Conservation (phyloP, 1,284 basidiomycete species). For the Cryptococcus maquisensis region DNA sequence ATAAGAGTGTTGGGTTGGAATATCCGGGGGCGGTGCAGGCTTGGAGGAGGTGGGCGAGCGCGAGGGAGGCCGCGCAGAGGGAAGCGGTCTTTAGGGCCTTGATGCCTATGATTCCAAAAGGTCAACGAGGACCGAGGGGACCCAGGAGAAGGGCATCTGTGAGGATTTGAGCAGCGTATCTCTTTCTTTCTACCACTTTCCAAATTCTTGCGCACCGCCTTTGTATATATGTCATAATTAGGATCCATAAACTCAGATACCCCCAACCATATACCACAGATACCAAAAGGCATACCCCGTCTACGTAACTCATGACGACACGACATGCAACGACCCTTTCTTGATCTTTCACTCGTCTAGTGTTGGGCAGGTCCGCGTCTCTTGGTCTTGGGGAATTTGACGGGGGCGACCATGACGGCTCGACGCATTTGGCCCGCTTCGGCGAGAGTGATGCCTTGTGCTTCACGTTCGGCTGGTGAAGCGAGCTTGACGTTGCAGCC, state of each 20-base stretch:
- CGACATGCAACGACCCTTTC: background rate
- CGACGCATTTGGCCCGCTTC: slow-evolving; percentile 61
- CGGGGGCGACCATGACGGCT: slow-evolving; percentile 59
- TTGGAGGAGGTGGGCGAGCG: too few species aligned
- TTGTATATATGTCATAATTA: too few species aligned
- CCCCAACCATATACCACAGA: background rate
- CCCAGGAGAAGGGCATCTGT: background rate
- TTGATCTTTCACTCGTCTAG: slow-evolving; percentile 3
- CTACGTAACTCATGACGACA: background rate
- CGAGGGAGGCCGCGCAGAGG: background rate
- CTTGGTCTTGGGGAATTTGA: slow-evolving; percentile 67
- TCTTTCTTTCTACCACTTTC: too few species aligned
- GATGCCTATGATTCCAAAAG: background rate
- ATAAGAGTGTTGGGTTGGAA: too few species aligned
- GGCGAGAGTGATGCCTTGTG: slow-evolving; percentile 57
- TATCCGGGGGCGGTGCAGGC: too few species aligned
- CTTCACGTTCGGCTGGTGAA: slow-evolving; percentile 60
- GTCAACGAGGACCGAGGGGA: background rate
- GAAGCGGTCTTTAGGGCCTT: background rate
- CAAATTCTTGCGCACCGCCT: too few species aligned
- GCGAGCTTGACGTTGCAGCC: slow-evolving; percentile 67
- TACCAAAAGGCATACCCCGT: background rate
- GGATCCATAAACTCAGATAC: too few species aligned
- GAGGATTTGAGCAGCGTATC: too few species aligned
- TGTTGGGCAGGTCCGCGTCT: slow-evolving; percentile 44